Percentiles rank a stretch among this genome's conserved stretches.
These are phyloP conservation scores for Nepenthes alata DNA, from an alignment of 179 eudicot species.

Conservation along the genomic window DNA sequence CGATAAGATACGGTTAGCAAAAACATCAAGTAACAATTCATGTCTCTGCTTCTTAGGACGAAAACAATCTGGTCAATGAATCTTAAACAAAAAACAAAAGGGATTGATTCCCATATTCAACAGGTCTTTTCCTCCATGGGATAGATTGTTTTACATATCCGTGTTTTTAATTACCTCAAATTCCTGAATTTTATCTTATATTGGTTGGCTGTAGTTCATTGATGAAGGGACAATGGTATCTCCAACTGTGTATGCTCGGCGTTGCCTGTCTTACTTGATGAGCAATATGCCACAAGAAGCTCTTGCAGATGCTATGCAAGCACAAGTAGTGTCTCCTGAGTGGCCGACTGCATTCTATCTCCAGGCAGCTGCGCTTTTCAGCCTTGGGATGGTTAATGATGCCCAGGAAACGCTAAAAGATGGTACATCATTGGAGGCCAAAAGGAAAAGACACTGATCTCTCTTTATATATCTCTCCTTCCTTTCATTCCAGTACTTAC, in stretches of 20 bases:
- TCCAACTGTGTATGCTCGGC: constrained; percentile 74
- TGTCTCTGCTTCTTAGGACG: too few relatives aligned
- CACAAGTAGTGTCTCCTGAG: constrained; percentile 59
- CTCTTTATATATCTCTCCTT: constrained; percentile 6
- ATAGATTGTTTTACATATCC: too few relatives aligned
- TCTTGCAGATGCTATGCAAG: constrained; percentile 84
- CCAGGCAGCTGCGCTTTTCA: constrained; percentile 73
- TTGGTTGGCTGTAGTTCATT: constrained; percentile 33
- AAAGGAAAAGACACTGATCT: constrained; percentile 40
- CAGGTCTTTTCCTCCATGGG: too few relatives aligned
- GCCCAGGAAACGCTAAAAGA: constrained; percentile 69
- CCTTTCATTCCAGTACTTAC: background rate
- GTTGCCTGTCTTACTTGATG: constrained; percentile 65
- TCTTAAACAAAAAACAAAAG: background rate
- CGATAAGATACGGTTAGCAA: too few relatives aligned
- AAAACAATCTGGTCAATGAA: background rate
- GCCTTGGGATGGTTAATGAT: constrained; percentile 80
- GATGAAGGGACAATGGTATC: constrained; percentile 68
- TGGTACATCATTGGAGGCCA: constrained; percentile 59
- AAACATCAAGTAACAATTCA: too few relatives aligned
- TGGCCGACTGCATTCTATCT: constrained; percentile 84
- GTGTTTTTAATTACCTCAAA: background rate
- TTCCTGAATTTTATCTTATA: background rate
- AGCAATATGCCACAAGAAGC: constrained; percentile 69
- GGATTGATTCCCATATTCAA: too few relatives aligned